A percentile compares a stretch with the other conserved stretches of the same genome.
Conservation (phyloP, 768 basidiomycete species). For the Lepiota venenata region DNA sequence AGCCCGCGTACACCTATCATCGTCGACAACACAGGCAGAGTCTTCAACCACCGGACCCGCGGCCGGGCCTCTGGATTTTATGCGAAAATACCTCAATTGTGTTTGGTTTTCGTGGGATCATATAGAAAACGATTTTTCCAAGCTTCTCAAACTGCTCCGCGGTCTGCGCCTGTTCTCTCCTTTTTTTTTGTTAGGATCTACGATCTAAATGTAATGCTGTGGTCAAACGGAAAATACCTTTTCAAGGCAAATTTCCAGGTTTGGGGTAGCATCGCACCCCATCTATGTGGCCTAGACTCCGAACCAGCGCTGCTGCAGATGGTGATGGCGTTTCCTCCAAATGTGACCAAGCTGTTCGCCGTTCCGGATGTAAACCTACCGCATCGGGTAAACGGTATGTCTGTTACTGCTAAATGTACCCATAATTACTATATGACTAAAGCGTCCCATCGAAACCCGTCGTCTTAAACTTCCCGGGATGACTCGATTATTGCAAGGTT, state of each 20-base stretch:
- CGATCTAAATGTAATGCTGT: constrained; percentile 3
- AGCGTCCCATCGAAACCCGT: background rate
- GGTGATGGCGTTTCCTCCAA: too few relatives aligned
- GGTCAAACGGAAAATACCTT: constrained; percentile 6
- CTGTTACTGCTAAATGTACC: too few relatives aligned
- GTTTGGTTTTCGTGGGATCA: background rate
- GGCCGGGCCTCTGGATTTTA: background rate
- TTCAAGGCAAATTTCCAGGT: background rate
- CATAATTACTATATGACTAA: too few relatives aligned
- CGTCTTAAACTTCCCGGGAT: background rate
- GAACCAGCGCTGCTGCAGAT: background rate
- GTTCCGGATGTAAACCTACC: background rate
- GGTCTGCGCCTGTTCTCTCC: constrained; percentile 6
- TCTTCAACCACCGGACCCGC: background rate
- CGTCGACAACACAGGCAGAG: background rate
- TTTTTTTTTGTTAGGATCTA: constrained; percentile 8
- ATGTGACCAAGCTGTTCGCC: too few relatives aligned
- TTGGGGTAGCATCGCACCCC: background rate
- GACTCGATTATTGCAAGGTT: background rate
- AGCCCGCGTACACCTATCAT: background rate
- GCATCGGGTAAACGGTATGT: background rate
- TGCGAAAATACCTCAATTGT: background rate
- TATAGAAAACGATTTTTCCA: background rate
- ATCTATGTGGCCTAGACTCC: background rate
- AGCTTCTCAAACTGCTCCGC: constrained; percentile 12